Evolutionary conservation across 2,329 filamentous ascomycete species (phyloP).

Genomic region (Fusarium transvaalense): DNA sequence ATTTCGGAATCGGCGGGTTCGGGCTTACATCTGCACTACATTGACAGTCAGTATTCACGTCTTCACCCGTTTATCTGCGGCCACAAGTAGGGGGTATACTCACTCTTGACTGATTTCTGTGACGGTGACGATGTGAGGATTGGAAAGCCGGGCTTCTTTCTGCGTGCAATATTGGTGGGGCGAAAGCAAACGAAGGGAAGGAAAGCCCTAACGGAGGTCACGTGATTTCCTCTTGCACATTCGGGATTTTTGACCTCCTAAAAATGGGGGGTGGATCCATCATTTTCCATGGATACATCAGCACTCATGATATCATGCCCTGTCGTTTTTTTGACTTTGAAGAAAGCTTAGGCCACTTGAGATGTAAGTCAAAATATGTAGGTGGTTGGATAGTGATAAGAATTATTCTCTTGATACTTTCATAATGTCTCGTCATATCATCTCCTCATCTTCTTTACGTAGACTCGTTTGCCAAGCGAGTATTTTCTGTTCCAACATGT

Average conservation of each 20-base stretch:
- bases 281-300: too few relatives aligned
- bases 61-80: constrained; percentile 18
- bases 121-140: constrained; percentile 60
- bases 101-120: constrained; percentile 70
- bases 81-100: constrained; percentile 54
- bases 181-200: constrained; percentile 46
- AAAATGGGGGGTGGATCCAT: constrained; percentile 13
- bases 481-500: constrained; percentile 56
- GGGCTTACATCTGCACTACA: constrained; percentile 89
- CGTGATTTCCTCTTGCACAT: too few relatives aligned
- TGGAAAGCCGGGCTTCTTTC: constrained; percentile 52
- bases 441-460: constrained; percentile 6
- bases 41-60: constrained; percentile 42
- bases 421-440: background rate
- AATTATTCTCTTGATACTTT: background rate
- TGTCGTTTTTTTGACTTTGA: background rate
- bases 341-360: background rate
- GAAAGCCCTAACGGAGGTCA: constrained; percentile 56
- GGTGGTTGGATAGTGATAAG: background rate
- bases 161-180: constrained; percentile 62
- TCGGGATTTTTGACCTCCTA: too few relatives aligned
- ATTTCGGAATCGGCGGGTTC: constrained; percentile 45
- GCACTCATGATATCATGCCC: constrained; percentile 29
- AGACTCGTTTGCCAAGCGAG: constrained; percentile 51
- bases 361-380: background rate